These are phyloP conservation scores for Lasiosphaeris hirsuta DNA, from an alignment of 495 filamentous ascomycete species.

Conservation along the genomic window DNA sequence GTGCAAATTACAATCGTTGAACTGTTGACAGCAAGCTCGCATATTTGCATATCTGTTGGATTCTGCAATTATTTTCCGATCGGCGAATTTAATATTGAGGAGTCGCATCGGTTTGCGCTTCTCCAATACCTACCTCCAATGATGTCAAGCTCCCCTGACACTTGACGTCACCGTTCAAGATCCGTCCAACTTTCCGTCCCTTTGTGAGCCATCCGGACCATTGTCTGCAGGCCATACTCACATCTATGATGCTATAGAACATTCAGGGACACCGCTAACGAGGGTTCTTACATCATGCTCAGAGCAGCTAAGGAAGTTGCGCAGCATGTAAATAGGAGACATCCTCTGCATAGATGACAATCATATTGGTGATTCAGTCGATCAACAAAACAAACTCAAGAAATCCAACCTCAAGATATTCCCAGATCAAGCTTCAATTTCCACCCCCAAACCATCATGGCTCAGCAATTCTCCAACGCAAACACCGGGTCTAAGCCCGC, in stretches of 20 bases:
- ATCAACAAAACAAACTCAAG: too few species aligned
- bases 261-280: background rate
- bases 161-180: constrained; percentile 8
- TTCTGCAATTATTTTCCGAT: too few species aligned
- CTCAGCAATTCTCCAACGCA: constrained; percentile 52
- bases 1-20: too few species aligned
- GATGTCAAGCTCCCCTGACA: background rate
- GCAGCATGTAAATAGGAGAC: background rate
- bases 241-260: constrained; percentile 12
- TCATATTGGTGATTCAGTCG: too few species aligned
- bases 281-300: constrained; percentile 9
- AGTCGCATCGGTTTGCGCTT: background rate
- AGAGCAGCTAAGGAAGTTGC: too few species aligned
- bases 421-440: background rate
- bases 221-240: background rate
- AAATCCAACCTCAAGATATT: background rate
- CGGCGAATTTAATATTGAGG: background rate
- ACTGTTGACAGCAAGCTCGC: too few species aligned
- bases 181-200: background rate
- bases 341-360: background rate
- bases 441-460: constrained; percentile 10
- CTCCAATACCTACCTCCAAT: background rate
- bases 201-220: background rate
- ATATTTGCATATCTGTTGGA: too few species aligned
- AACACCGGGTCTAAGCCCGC: constrained; percentile 53